A percentile compares a stretch with the other conserved stretches of the same genome.
These are phyloP conservation scores for Filobasidium wieringae DNA, from an alignment of 768 basidiomycete species.

Conservation along the genomic window DNA sequence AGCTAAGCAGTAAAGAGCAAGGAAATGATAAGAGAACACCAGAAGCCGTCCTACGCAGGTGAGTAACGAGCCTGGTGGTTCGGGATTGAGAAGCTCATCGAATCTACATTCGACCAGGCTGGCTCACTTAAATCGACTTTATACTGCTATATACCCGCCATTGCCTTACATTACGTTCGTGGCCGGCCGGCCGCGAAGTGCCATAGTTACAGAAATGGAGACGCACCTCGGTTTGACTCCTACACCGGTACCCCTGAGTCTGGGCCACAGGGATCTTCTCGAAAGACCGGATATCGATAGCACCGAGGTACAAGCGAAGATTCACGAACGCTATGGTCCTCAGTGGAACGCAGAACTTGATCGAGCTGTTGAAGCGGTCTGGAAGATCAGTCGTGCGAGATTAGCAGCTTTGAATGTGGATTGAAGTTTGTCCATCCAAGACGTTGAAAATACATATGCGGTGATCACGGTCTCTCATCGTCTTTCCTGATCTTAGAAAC, in stretches of 20 bases:
- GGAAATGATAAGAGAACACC: slow-evolving; percentile 49
- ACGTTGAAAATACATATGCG: too few relatives aligned
- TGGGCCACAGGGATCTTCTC: slow-evolving; percentile 23
- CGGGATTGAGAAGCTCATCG: neutral
- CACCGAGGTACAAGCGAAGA: neutral
- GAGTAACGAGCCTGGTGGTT: too few relatives aligned
- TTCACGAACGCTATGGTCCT: slow-evolving; percentile 22
- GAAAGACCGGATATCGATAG: slow-evolving; percentile 36
- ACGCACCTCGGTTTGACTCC: slow-evolving; percentile 43
- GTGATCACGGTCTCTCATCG: too few relatives aligned
- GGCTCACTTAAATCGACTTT: slow-evolving; percentile 60
- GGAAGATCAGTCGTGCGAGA: slow-evolving; percentile 53
- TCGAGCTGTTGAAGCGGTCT: slow-evolving; percentile 63
- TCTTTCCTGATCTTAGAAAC: too few relatives aligned
- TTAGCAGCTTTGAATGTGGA: too few relatives aligned
- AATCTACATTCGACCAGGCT: slow-evolving; percentile 38
- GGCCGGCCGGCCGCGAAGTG: slow-evolving; percentile 62
- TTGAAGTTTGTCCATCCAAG: too few relatives aligned
- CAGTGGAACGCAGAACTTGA: slow-evolving; percentile 58
- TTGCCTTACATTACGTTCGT: slow-evolving; percentile 87
- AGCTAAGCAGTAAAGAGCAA: slow-evolving; percentile 69
- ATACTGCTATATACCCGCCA: slow-evolving; percentile 61
- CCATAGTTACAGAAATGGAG: slow-evolving; percentile 71
- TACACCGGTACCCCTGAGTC: slow-evolving; percentile 18
- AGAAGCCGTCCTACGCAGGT: slow-evolving; percentile 58